Base-by-base conservation (phyloP, 805 yeast species). In the Myxozyma kluyveri region DNA sequence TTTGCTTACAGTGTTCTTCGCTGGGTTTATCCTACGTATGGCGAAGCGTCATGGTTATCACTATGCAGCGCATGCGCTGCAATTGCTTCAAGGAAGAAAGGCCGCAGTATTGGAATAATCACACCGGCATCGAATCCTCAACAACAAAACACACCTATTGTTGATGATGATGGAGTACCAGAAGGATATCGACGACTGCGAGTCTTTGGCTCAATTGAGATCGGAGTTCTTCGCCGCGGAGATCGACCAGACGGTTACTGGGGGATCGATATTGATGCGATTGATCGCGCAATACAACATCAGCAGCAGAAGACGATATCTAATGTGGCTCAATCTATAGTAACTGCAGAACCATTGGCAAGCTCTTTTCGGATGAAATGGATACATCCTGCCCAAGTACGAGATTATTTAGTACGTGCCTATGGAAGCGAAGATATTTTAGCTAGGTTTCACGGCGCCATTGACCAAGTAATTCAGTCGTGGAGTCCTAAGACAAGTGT, bases 191-290 rank as follows among this genome's bases (percentile, higher is more conserved):
- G 52, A 6, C 39, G 14, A 3, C 31, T 50, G 17, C 36, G 19
- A 10, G 31, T 47, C 3, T 24, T 54, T 7, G 58, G 58, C 10
- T 26, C 41, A 0, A 54, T 55, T 21, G 59, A 55, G n/a, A 54
- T 55, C 2, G 50, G 46, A 2, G 54, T 49, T 17, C 43, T 55
- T 12, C 36, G 54, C n/a, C 50, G 54, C 17, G 59, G 54, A 5
- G 59, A 56, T 18, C 29, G 38, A 6, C 42, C 44, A 17, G 54
- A 55, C 10, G 59, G 59, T 6, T 55, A 55, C 22, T 55, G 59
- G 59, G 59, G 58, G n/a, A 40, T 55, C 12, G 59, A 55, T 42
- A 14, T 45, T 17, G 58, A 55, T 19, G 59, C 56, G 2, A 50
- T 46, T 48, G 37, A 35, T 32, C 27, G 38, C 26, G 14, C 39